A percentile compares a stretch with the other conserved stretches of the same genome.
Conservation (phyloP, 257 asterid species). For the Jacaranda mimosifolia region DNA sequence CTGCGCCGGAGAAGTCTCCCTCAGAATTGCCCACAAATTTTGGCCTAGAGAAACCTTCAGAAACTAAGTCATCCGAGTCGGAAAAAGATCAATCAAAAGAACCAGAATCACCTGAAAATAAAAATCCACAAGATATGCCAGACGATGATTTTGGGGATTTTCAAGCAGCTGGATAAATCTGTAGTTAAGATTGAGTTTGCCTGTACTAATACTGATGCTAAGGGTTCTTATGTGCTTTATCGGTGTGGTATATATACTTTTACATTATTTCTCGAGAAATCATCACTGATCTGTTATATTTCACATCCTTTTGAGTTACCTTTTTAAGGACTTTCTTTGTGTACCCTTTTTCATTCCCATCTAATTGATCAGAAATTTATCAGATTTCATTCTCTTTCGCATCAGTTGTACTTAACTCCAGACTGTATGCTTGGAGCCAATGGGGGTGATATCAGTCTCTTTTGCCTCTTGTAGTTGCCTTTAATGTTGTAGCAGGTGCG, state of each 20-base stretch:
- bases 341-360: no score
- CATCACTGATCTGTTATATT: background rate
- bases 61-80: conserved; percentile 34
- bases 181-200: conserved; percentile 1
- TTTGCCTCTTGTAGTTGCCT: no score
- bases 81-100: conserved; percentile 43
- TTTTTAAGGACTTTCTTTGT: no score
- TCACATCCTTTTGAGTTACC: background rate
- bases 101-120: conserved; percentile 40
- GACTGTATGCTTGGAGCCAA: no score
- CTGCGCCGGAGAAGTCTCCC: conserved; percentile 14
- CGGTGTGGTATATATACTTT: background rate
- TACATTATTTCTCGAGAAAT: background rate
- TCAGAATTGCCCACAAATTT: conserved; percentile 31
- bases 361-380: no score
- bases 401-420: no score
- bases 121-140: conserved; percentile 51
- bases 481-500: no score
- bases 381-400: no score
- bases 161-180: conserved; percentile 81
- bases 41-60: conserved; percentile 48
- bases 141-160: conserved; percentile 98
- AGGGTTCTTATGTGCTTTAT: conserved; percentile 14
- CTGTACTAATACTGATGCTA: conserved; percentile 3
- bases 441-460: no score